Base-by-base conservation (phyloP, 176 grass and related monocot genomes). In the Otatea glauca region DNA sequence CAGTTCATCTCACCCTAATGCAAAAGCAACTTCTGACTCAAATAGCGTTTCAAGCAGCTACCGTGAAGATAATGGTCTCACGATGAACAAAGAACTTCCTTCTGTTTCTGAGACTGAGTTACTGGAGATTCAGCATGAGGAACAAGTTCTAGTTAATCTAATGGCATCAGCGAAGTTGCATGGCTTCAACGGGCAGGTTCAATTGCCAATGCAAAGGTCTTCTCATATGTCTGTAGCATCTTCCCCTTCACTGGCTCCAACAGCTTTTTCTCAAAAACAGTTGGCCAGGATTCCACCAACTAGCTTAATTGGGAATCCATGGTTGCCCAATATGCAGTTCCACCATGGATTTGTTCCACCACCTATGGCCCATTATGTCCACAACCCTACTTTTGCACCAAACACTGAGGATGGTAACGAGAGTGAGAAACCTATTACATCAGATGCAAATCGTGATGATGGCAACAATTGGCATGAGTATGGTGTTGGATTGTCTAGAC, bases 81-180 rank as follows among this genome's bases (percentile, higher is more conserved):
- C 81, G 39, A 82, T 86, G 39, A 89, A 84, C 4, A 88, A 86
- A 84, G 95, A 93, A 79, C 77, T 97, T 88, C 81, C 81, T 87
- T 92, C 94, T 81, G 92, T 89, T 23, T 94, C 92, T 53, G 90
- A 94, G 72, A 68, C 90, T 53, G 90, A 92, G 71, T 72, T 88
- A 85, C 72, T 84, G 5, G 90, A 97, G 81, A 72, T 87, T 80
- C 88, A 82, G 38, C 83, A 94, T 66, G 90, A 94, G 69, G 90
- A 94, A 34, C 92, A 97, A 44, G 88, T 91, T 82, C 54, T 90
- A 80, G 88, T 85, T 77, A 93, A 97, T 78, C 71, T 92, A 72
- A 93, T 97, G 92, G 84, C 84, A 86, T 92, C 93, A n/a, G 17
- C 83, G 5, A 86, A 88, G 49, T 79, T 97, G 85, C 95, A 94